phyloP scores from a whole-genome alignment of 129 eudicot genomes.

The Artemisia tridentata region DNA sequence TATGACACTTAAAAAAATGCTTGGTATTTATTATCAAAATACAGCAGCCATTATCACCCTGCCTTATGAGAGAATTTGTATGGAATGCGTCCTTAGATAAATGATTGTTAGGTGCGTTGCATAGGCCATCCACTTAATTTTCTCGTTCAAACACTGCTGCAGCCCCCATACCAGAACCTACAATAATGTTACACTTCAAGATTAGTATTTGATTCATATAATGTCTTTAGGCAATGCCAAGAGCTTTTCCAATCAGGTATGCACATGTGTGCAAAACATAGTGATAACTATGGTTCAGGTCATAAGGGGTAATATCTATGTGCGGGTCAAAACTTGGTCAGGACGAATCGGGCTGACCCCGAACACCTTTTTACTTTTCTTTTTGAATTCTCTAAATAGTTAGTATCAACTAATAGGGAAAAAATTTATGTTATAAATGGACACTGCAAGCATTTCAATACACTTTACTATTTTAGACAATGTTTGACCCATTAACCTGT shows the following conservation, averaged over 20 bases:
- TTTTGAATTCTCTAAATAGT: too few relatives aligned
- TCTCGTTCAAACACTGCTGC: conserved; percentile 79
- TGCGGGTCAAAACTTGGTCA: too few relatives aligned
- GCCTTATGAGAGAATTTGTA: conserved; percentile 6
- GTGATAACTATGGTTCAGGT: too few relatives aligned
- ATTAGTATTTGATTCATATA: background rate
- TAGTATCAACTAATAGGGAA: too few relatives aligned
- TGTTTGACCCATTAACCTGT: too few relatives aligned
- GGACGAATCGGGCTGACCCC: too few relatives aligned
- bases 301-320: too few relatives aligned
- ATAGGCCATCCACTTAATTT: conserved; percentile 31
- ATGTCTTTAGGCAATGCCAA: background rate
- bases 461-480: too few relatives aligned
- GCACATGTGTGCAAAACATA: too few relatives aligned
- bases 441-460: too few relatives aligned
- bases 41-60: background rate
- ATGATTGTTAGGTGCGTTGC: conserved; percentile 3
- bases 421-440: too few relatives aligned
- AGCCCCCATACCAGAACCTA: conserved; percentile 79
- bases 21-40: background rate
- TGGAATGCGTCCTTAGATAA: conserved; percentile 4
- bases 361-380: background rate
- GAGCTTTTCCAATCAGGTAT: background rate
- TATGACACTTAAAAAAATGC: background rate
- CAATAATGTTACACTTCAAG: conserved; percentile 18